Conservation (phyloP, 768 basidiomycete species). For the Pleurotus salmoneostramineus region DNA sequence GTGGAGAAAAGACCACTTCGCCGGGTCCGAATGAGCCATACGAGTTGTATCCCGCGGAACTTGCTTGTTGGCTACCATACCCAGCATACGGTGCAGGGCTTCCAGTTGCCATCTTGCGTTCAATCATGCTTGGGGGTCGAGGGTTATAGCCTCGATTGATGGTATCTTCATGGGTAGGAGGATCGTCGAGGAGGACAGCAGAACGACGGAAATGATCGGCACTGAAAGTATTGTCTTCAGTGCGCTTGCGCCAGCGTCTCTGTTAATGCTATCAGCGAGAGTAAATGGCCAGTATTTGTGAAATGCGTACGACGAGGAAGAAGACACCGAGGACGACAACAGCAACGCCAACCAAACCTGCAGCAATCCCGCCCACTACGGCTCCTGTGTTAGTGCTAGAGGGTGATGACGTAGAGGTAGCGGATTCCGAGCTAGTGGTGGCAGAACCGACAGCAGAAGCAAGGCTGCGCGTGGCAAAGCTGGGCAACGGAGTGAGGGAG, state of each 20-base stretch:
- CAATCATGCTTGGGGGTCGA: slow-evolving; percentile 63
- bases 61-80: not conserved
- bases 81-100: slow-evolving; percentile 4
- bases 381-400: slow-evolving; percentile 22
- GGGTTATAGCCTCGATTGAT: slow-evolving; percentile 42
- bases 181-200: slow-evolving; percentile 54
- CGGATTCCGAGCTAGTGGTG: slow-evolving; percentile 11
- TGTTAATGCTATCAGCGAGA: slow-evolving; percentile 15
- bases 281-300: not conserved
- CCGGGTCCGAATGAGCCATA: slow-evolving; percentile 3
- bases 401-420: slow-evolving; percentile 10
- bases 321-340: slow-evolving; percentile 35
- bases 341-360: slow-evolving; percentile 39
- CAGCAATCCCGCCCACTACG: slow-evolving; percentile 41
- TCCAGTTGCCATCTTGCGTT: slow-evolving; percentile 36
- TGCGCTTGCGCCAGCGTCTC: slow-evolving; percentile 39
- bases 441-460: not conserved
- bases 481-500: not conserved
- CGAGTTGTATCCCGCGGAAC: not conserved
- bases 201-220: slow-evolving; percentile 61
- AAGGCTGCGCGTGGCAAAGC: not conserved
- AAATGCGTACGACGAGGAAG: slow-evolving; percentile 40
- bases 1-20: not conserved
- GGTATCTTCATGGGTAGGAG: slow-evolving; percentile 36
- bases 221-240: slow-evolving; percentile 46